A percentile compares a stretch with the other conserved stretches of the same genome.
Conservation (phyloP, 192 early-diverging fungal species). For the Linnemannia zychae region DNA sequence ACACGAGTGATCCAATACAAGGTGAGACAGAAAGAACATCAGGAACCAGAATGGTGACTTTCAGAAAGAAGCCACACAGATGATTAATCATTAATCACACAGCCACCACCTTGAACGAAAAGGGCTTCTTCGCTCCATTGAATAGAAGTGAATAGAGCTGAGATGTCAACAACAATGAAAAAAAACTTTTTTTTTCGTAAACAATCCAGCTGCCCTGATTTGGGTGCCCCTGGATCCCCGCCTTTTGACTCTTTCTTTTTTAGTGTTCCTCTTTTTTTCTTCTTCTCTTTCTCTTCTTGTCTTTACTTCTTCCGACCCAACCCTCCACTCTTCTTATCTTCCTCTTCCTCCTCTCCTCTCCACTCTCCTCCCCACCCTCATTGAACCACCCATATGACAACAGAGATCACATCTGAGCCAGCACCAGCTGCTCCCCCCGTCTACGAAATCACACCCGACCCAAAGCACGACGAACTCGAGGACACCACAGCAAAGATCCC, state of each 20-base stretch:
- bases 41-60: neutral
- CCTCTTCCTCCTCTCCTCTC: neutral
- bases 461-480: slow-evolving; percentile 32
- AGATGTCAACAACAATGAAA: neutral
- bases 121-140: neutral
- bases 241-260: slow-evolving; percentile 1
- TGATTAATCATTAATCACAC: neutral
- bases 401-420: slow-evolving; percentile 37
- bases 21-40: neutral
- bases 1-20: neutral
- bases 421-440: slow-evolving; percentile 19
- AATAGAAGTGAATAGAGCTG: neutral
- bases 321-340: neutral
- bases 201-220: neutral
- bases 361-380: neutral
- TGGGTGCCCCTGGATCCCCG: neutral
- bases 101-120: neutral
- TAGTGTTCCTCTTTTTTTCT: neutral
- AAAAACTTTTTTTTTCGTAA: neutral
- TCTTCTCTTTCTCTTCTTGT: neutral
- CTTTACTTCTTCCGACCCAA: neutral
- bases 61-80: neutral
- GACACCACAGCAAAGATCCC: slow-evolving; percentile 40
- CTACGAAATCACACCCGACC: slow-evolving; percentile 26
- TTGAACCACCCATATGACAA: slow-evolving; percentile 8